Base-by-base conservation (phyloP, 768 basidiomycete genomes). In the Boletus speciosus region DNA sequence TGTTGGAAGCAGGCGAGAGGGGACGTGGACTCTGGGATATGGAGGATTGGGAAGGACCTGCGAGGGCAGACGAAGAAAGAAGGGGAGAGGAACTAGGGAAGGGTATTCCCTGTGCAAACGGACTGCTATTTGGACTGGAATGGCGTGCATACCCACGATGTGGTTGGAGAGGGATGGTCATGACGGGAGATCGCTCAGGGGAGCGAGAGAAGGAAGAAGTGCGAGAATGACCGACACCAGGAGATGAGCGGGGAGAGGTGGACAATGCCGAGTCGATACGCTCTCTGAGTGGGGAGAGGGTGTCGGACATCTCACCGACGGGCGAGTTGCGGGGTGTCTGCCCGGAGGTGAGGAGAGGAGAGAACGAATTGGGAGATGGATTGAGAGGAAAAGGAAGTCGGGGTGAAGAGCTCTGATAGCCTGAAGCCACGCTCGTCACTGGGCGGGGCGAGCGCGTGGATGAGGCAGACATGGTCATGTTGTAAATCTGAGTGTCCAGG, bases 301-400 rank as follows among this genome's bases (percentile, higher is more conserved):
- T 55, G 19, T 61, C 61, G 9, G 52, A 51, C 38, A 52, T 53
- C 37, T 64, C 65, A 6, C 32, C 32, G 2, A 46, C 25, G 11
- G 58, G 56, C 10, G 58, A 60, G 49, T 57, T 45, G 25, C 45
- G 38, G 8, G 52, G 48, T 4, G 50, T 52, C 34, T 46, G 32
- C 19, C 51, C 49, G 9, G 29, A 27, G 2, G 50, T 34, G 2
- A 42, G 34, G 21, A 41, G 41, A 15, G 52, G 49, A 40, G 48
- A 39, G 27, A 57, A 56, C 12, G 52, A 46, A 21, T 47, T 55
- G 9, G 51, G 50, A 42, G 62, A 52, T 1, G 64, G 65, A 15
- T 65, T 64, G 19, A 69, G 55, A 41, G 62, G 69, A 12, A 65
- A 71, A 5, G 70, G 50, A 12, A 58, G 59, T 32, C 59, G 58